Conservation (phyloP, 495 filamentous ascomycete species). For the Apodospora peruviana region DNA sequence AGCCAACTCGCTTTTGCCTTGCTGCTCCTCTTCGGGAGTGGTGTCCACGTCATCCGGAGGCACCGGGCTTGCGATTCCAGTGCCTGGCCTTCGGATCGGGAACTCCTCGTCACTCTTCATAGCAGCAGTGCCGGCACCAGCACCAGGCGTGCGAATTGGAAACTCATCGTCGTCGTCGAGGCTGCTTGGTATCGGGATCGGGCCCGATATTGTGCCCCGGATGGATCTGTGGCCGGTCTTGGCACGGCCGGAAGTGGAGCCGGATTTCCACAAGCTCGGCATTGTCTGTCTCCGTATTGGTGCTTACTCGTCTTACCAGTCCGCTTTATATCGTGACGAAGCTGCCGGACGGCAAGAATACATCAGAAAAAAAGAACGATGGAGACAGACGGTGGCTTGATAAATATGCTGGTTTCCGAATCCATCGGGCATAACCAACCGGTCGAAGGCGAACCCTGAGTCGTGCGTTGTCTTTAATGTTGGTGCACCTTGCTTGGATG, state of each 20-base stretch:
- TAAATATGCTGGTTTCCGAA: constrained; percentile 12
- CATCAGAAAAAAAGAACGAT: constrained; percentile 1
- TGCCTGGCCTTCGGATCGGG: constrained; percentile 32
- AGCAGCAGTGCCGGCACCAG: constrained; percentile 22
- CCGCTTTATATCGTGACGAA: neutral
- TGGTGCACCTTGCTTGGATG: constrained; percentile 9
- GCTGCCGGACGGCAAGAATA: neutral
- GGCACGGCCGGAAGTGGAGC: constrained; percentile 31
- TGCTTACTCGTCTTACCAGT: neutral
- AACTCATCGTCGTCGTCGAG: constrained; percentile 41
- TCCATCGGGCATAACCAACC: constrained; percentile 22
- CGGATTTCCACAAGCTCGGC: constrained; percentile 33
- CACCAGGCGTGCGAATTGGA: constrained; percentile 35
- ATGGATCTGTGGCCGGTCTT: constrained; percentile 36
- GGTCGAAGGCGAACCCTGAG: constrained; percentile 5
- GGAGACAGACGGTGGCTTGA: constrained; percentile 7
- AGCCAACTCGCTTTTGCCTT: too few relatives aligned
- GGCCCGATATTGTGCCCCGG: constrained; percentile 47
- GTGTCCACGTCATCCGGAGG: constrained; percentile 17
- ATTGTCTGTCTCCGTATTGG: too few relatives aligned
- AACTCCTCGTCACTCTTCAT: constrained; percentile 37
- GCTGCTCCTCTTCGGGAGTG: constrained; percentile 16
- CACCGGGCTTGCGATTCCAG: constrained; percentile 28
- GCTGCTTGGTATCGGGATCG: constrained; percentile 37
- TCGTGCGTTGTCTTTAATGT: constrained; percentile 11